Percentiles rank a stretch among this genome's conserved stretches.
phyloP scores from a whole-genome alignment of 2,329 filamentous ascomycete species.

The Stagonosporopsis cucurbitacearum region DNA sequence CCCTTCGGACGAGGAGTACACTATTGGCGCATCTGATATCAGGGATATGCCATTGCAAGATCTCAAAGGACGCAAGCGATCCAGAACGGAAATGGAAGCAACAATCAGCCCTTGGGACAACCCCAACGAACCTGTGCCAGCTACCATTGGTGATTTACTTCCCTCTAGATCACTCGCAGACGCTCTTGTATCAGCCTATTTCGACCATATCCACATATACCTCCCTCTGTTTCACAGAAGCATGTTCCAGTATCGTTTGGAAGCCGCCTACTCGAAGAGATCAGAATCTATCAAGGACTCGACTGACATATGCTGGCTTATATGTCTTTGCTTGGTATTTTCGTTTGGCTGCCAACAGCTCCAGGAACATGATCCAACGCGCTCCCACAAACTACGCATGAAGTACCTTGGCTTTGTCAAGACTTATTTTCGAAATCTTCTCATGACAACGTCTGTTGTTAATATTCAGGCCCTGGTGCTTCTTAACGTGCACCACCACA shows the following conservation, averaged over 20 bases:
- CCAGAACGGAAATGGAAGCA: constrained; percentile 24
- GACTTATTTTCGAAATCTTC: constrained; percentile 45
- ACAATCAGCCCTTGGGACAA: constrained; percentile 21
- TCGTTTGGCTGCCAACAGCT: constrained; percentile 52
- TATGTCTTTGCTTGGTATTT: constrained; percentile 51
- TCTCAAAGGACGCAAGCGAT: constrained; percentile 26
- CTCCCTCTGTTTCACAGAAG: constrained; percentile 51
- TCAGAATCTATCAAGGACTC: constrained; percentile 32
- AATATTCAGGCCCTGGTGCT: constrained; percentile 54
- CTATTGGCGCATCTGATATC: constrained; percentile 4
- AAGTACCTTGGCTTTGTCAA: constrained; percentile 42
- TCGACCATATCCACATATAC: constrained; percentile 48
- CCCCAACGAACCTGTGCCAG: constrained; percentile 1
- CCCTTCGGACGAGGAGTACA: constrained; percentile 31
- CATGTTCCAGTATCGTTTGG: constrained; percentile 50
- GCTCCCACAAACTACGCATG: constrained; percentile 26
- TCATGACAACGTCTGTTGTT: constrained; percentile 49
- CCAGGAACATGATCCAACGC: constrained; percentile 38
- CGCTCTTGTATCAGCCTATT: constrained; percentile 50
- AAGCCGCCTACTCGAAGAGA: constrained; percentile 47
- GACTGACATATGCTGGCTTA: constrained; percentile 52
- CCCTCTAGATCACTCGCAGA: constrained; percentile 49
- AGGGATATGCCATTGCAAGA: constrained; percentile 9
- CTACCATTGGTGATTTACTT: constrained; percentile 36
- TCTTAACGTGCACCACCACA: constrained; percentile 52